Conservation (phyloP, 2,329 filamentous ascomycete species). For the Podosphaera aphanis region DNA sequence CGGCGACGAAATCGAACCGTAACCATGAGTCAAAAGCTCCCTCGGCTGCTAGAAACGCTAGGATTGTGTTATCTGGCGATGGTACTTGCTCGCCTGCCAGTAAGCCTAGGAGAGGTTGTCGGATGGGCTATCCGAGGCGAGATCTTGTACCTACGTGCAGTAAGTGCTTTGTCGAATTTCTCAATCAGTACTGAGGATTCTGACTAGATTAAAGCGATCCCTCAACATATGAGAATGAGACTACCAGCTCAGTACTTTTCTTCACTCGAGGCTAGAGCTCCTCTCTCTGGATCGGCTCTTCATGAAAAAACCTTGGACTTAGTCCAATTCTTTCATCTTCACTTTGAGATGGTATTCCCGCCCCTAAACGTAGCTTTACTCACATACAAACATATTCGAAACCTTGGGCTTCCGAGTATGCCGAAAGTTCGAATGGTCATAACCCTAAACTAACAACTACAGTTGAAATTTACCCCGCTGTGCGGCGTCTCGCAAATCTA, state of each 20-base stretch:
- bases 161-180: constrained; percentile 16
- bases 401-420: constrained; percentile 52
- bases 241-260: constrained; percentile 37
- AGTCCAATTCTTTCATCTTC: constrained; percentile 36
- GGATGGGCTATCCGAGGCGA: constrained; percentile 43
- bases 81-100: constrained; percentile 50
- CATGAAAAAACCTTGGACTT: constrained; percentile 40
- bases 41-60: constrained; percentile 51
- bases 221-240: constrained; percentile 39
- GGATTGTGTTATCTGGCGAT: constrained; percentile 60
- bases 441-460: constrained; percentile 8
- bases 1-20: constrained; percentile 8
- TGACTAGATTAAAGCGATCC: constrained; percentile 29
- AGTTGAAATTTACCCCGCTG: constrained; percentile 42
- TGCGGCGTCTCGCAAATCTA: constrained; percentile 25
- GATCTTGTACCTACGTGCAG: constrained; percentile 48
- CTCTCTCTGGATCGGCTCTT: constrained; percentile 31
- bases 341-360: constrained; percentile 50
- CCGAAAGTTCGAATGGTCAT: background rate
- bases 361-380: constrained; percentile 46
- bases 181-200: background rate
- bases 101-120: constrained; percentile 50
- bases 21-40: constrained; percentile 20
- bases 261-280: constrained; percentile 27
- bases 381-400: constrained; percentile 43